Conservation (phyloP, 805 yeast species). For the Hermanozyma aechmeae region DNA sequence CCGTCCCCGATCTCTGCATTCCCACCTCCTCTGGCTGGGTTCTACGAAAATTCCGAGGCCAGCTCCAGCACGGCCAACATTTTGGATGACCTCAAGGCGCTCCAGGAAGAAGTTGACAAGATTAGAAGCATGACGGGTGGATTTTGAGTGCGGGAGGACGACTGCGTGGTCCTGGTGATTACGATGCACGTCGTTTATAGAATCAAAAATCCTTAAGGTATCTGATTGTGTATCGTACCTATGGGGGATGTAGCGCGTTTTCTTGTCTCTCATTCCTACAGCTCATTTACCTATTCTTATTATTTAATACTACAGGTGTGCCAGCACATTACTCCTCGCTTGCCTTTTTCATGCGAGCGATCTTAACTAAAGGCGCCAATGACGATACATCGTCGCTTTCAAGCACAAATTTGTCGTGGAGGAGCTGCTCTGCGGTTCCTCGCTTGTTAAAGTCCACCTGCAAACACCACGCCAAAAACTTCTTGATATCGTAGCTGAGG, state of each 20-base stretch:
- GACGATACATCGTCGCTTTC: constrained; percentile 54
- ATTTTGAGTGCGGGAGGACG: no score
- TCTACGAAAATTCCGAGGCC: constrained; percentile 5
- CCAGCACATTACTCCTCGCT: constrained; percentile 13
- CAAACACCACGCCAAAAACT: constrained; percentile 68
- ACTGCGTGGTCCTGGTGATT: no score
- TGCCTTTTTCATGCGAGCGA: constrained; percentile 60
- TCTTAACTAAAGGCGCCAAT: constrained; percentile 64
- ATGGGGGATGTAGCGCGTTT: no score
- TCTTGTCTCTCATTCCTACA: no score
- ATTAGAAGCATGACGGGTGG: constrained; percentile 40
- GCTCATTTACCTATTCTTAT: no score
- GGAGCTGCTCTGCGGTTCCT: constrained; percentile 66
- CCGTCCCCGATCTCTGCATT: no score
- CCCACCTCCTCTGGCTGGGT: constrained; percentile 17
- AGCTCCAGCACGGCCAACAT: constrained; percentile 38
- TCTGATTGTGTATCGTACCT: no score
- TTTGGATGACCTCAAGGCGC: constrained; percentile 53
- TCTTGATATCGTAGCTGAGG: constrained; percentile 53
- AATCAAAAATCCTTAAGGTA: no score
- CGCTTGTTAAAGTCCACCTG: constrained; percentile 78
- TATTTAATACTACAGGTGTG: no score
- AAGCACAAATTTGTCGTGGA: constrained; percentile 54
- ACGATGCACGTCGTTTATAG: no score
- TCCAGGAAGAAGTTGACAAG: constrained; percentile 63